Evolutionary conservation across 2,329 filamentous ascomycete species (phyloP), one percentile per base, ranked within the genome.

Genomic region (Fusarium pseudograminearum): DNA sequence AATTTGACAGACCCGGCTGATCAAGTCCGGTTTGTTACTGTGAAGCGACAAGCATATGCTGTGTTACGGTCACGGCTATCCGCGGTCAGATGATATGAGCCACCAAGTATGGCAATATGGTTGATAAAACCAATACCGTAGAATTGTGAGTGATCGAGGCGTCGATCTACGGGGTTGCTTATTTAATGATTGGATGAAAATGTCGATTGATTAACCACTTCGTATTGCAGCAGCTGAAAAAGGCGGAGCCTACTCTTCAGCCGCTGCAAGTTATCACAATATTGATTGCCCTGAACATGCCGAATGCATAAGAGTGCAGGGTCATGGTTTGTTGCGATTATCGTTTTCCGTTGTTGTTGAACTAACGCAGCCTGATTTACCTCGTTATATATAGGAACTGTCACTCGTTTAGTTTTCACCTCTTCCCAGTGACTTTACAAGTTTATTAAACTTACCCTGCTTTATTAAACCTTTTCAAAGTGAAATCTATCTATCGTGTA

Each of bases 271-370:
- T 24, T 41, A 14, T 28, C 15, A n/a, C 41, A 44, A 44, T 18
- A 44, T 26, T 28, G 24, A 44, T 18, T 18, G 11, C 24, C 8
- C n/a, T 28, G 1, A 2, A 8, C 15, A 26, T 12, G n/a, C 15
- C 41, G 28, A 44, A 24, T 44, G 41, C 41, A 26, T 44, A 8
- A 41, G 0, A 24, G 0, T n/a, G 5, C 9, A 28, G 15, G 16
- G 41, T n/a, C 6, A 11, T 11, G 4, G n/a, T 3, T 8, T 41
- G 20, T 15, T 24, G 1, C 18, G 9, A 8, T 15, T 41, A 0
- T 24, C 2, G 1, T 24, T 4, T 24, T 41, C 2, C 11, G 7
- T 20, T 2, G 5, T 2, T 14, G n/a, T 4, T 38, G n/a, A 7
- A 2, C 5, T 7, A 4, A 4, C 11, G n/a, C 2, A 38, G 36